phyloP scores from a whole-genome alignment of 805 yeast genomes.

The Blastobotrys robertii region DNA sequence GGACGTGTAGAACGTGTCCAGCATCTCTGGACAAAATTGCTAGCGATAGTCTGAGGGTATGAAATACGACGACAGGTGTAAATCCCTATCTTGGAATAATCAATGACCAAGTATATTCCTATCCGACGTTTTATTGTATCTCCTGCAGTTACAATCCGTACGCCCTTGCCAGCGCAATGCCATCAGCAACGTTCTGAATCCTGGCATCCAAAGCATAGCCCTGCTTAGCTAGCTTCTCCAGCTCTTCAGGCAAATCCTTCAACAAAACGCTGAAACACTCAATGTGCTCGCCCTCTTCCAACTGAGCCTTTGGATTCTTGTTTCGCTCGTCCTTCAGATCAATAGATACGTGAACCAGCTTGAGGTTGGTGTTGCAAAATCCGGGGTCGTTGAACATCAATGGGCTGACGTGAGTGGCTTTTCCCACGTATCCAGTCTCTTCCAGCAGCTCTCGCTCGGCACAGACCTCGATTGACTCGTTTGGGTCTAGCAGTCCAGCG shows the following conservation, averaged over 20 bases:
- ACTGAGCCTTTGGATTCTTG: conserved; percentile 54
- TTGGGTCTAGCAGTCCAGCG: conserved; percentile 86
- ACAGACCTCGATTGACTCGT: conserved; percentile 65
- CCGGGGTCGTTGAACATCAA: conserved; percentile 72
- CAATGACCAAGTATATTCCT: too few relatives aligned
- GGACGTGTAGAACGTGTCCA: too few relatives aligned
- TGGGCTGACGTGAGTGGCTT: conserved; percentile 36
- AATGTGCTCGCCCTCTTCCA: conserved; percentile 89
- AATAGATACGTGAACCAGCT: conserved; percentile 66
- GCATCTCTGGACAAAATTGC: too few relatives aligned
- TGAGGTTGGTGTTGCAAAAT: conserved; percentile 80
- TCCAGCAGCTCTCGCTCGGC: conserved; percentile 84
- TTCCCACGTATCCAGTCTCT: conserved; percentile 88
- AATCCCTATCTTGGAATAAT: too few relatives aligned
- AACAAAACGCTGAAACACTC: conserved; percentile 71
- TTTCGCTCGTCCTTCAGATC: conserved; percentile 63
- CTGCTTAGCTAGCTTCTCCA: conserved; percentile 43
- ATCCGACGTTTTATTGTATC: too few relatives aligned
- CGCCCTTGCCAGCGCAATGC: conserved; percentile 47
- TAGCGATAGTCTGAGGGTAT: too few relatives aligned
- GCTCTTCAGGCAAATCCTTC: conserved; percentile 41
- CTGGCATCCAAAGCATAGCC: conserved; percentile 83
- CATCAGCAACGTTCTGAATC: conserved; percentile 77
- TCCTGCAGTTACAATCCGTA: conserved; percentile 6
- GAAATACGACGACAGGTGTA: too few relatives aligned